phyloP scores from a whole-genome alignment of 73 alveolate genomes.

The Paramecium primaurelia region DNA sequence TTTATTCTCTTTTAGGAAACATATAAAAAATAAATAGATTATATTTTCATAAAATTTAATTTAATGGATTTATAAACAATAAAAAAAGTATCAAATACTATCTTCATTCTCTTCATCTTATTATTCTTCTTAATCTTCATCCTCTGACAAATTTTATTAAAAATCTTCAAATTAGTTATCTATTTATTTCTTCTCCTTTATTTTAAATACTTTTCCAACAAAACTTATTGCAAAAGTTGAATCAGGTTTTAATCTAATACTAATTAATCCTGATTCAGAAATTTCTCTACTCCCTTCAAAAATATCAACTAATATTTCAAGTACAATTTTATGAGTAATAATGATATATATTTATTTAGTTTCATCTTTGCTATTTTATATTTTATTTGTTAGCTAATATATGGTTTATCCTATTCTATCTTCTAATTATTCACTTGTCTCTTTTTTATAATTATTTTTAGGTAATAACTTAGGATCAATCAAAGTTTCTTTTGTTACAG shows the following conservation, averaged over 20 bases:
- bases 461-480: background rate
- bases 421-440: background rate
- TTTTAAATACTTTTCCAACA: background rate
- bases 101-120: background rate
- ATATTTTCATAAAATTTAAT: too few species aligned
- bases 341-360: background rate
- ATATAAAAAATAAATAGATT: too few species aligned
- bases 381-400: background rate
- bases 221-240: background rate
- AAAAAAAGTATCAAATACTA: background rate
- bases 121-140: background rate
- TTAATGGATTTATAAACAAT: background rate
- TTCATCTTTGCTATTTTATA: background rate
- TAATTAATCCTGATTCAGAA: background rate
- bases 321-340: background rate
- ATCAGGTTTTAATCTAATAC: background rate
- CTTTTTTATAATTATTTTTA: background rate
- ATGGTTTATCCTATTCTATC: background rate
- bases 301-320: background rate
- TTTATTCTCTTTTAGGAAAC: too few species aligned
- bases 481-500: background rate
- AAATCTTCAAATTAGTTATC: background rate
- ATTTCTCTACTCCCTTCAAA: background rate
- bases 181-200: background rate
- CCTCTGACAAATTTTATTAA: background rate